Base-by-base conservation (phyloP, 2,329 filamentous ascomycete genomes). In the Fusarium agapanthi region DNA sequence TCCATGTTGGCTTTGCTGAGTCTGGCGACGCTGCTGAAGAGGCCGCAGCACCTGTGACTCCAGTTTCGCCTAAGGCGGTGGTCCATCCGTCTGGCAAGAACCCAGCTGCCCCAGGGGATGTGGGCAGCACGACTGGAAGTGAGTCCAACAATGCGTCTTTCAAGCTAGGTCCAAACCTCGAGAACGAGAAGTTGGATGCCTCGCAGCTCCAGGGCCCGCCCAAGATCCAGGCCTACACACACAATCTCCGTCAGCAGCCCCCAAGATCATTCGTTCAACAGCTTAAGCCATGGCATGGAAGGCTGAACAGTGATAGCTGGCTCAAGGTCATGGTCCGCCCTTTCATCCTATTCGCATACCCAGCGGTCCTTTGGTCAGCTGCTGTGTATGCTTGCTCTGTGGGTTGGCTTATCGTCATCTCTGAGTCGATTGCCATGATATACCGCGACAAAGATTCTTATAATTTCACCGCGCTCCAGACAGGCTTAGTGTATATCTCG, bases 321-420 rank as follows among this genome's bases (percentile, higher is more conserved):
- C 81, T 92, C 79, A 92, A 91, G 67, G 94, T 94, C 24, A 91
- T 92, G 61, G 47, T 92, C 10, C 88, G 95, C 2, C 96, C 95
- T 0, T 94, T 98, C 69, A 90, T 98, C 51, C 87, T 98, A 2
- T 97, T 92, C 76, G 89, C 92, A 3, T 98, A 98, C 78, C 96
- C 96, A 0, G 89, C 93, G 1, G 93, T 98, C 3, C 87, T 98
- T 14, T 98, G 95, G 95, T 95, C 93, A 11, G 86, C 94, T 0
- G 86, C 93, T 2, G 90, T 97, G 8, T 98, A 98, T 80, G 86
- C 95, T 0, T 91, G 96, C 75, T 96, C 95, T 1, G 89, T 98
- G 12, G 95, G 95, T 41, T 98, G 95, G 96, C 87, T 98, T 34
- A 98, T 98, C 73, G 95, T 98, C 47, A 88, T 98, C 4, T 97